Base-by-base conservation (phyloP, 495 filamentous ascomycete genomes). In the Hypoxylon lienhwacheense region DNA sequence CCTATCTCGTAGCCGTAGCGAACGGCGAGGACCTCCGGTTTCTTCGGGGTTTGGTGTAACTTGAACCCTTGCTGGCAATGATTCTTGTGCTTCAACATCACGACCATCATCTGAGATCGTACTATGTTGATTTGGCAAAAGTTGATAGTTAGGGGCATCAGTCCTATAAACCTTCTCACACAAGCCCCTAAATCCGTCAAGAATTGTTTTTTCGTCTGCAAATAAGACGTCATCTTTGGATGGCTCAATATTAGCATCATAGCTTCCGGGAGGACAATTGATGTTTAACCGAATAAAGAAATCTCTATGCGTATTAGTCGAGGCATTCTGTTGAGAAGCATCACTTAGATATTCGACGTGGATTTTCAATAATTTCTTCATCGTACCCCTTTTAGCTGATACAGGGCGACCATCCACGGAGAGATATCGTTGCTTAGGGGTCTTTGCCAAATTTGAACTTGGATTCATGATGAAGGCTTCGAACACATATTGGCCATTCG, bases 161-260 rank as follows among this genome's bases (percentile, higher is more conserved):
- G 31, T 29, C 21, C 35, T 55, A 35, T 88, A 92, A 7, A 77
- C 59, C 12, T 68, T 63, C 6, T 57, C 59, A 7, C 92, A 82
- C 2, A 89, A 64, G 0, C 60, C 59, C 36, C 86, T 80, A 2
- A 85, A 75, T 3, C 78, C 52, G 2, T 66, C 59, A 2, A 71
- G 35, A 6, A 95, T 46, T 2, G 55, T 2, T 0, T 81, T 65
- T 21, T 82, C 73, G 33, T 93, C 73, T 20, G 77, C 73, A 63
- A 98, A 96, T 0, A 96, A 45, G 1, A 97, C 81, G 66, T 96
- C 86, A 55, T 97, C 87, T 65, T 98, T 98, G 0, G 86, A 81
- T 0, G 91, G 91, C 62, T 97, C 91, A 43, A 97, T 77, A 60
- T 96, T 97, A 2, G 81, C 78, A 72, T 97, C 92, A 54, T 98